Base-by-base conservation (phyloP, 1,139 yeast species). In the Protomyces inundatus region DNA sequence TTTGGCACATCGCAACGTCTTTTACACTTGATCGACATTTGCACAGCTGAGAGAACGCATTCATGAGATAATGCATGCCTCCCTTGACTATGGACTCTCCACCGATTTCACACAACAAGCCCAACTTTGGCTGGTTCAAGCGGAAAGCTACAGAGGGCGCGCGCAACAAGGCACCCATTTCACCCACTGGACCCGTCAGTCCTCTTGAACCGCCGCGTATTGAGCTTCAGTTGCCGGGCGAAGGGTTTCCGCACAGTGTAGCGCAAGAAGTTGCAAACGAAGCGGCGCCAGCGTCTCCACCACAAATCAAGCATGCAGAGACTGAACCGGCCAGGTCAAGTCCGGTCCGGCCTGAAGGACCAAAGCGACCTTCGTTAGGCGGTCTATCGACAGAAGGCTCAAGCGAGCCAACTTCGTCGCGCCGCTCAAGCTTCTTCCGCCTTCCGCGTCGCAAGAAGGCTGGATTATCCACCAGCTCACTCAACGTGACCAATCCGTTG, bases 391-490 rank as follows among this genome's bases (percentile, higher is more conserved):
- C 7, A 4, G 52, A 23, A 1, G 33, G 45, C 9, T 54, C 36
- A 12, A 34, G 36, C 35, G 55, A 36, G 33, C 3, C 37, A 9
- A 51, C 30, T 16, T 16, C n/a, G 12, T 30, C 55, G 12, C 53
- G 39, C 10, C 33, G 30, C 30, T 48, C 37, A 34, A 48, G 55
- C n/a, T 58, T 58, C 45, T 58, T 58, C 36, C 62, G 62, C 10
- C n/a, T 58, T 9, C 62, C 62, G 14, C 35, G 56, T 14, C 39
- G 62, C 14, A 58, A 58, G 45, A 58, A 58, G 42, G 52, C 56
- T 32, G 7, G 52, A 1, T 50, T 42, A 12, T 33, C 46, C 9
- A 30, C 42, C 10, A 52, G 34, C 34, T 35, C 23, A 10, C 37
- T n/a, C 33, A 10, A 32, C 36, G 23, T 42, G 50, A 34, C 30